Evolutionary conservation across 805 yeast species (phyloP), one percentile per base, ranked within the genome.

Genomic region (Candida pseudofarinosa): DNA sequence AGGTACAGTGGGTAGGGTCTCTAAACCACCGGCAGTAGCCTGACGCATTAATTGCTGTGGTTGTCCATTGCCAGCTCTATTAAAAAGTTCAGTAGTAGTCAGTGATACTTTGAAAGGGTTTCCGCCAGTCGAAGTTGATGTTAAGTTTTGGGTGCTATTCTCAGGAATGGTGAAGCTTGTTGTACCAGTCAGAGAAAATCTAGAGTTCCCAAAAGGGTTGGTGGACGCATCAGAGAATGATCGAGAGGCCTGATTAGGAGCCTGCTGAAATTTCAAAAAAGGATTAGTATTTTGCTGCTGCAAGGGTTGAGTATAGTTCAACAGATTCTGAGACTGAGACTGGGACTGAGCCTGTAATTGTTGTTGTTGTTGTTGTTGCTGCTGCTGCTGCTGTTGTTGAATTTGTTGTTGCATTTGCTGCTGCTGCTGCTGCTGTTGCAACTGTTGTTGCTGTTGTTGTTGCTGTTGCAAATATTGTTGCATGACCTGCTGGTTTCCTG

Each of bases 1-100:
- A 2, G 88, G 77, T 3, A 76, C 64, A 0, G 89, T 83, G 7
- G 83, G 83, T 35, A 83, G 59, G 39, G 67, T 66, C 55, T 85
- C 90, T 46, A 81, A 70, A 0, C 90, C 91, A 3, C 90, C 91
- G 28, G 88, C 85, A 1, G 88, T 83, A 2, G 79, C 74, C 53
- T 79, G 84, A 13, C 71, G 65, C 52, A 69, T 63, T 50, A 75
- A 43, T 39, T 62, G 46, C 48, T 59, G 54, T 42, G 49, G 61
- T 20, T 41, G 43, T 20, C 40, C 35, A 14, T 36, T 26, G 5
- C 52, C 36, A 8, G 48, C 54, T 34, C 44, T 18, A 39, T 58
- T 48, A 41, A 70, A 70, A 32, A 67, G 57, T 36, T 54, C 53
- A 19, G 63, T 47, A 13, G 74, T 63, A 33, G 67, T 52, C 34